Evolutionary conservation across 768 basidiomycete genomes (phyloP).

Genomic region (Tricholoma terreum): DNA sequence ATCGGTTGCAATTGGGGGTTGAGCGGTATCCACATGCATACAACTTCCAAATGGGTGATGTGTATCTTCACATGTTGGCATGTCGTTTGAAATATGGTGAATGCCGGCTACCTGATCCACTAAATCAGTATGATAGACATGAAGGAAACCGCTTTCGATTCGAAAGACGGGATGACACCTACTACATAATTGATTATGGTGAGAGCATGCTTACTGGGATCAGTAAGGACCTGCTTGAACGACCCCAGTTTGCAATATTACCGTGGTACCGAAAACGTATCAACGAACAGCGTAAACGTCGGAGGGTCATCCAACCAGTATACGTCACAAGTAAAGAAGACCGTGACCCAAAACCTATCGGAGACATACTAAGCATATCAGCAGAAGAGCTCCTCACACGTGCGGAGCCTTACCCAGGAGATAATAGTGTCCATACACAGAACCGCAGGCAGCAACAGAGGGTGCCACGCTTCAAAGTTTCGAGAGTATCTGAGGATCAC

Average conservation of each 20-base stretch:
- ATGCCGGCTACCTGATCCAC: background rate
- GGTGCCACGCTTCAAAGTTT: background rate
- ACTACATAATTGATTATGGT: constrained; percentile 7
- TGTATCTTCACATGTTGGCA: background rate
- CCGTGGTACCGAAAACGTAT: constrained; percentile 3
- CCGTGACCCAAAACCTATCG: background rate
- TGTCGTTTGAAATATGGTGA: background rate
- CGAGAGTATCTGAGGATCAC: background rate
- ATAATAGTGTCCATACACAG: background rate
- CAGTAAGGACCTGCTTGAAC: background rate
- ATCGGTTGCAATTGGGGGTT: background rate
- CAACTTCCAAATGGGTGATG: constrained; percentile 3
- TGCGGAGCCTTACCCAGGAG: constrained; percentile 1
- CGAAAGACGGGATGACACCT: background rate
- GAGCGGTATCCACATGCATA: background rate
- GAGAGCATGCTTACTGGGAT: constrained; percentile 4
- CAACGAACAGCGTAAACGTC: background rate
- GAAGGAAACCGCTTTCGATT: background rate
- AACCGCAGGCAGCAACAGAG: background rate
- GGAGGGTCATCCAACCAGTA: background rate
- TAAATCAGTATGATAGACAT: background rate
- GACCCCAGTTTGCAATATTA: background rate
- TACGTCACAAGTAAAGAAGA: background rate
- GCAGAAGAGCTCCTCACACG: background rate
- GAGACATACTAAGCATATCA: background rate